Conservation (phyloP, 208 protist genomes). For the Crithidia sp. region DNA sequence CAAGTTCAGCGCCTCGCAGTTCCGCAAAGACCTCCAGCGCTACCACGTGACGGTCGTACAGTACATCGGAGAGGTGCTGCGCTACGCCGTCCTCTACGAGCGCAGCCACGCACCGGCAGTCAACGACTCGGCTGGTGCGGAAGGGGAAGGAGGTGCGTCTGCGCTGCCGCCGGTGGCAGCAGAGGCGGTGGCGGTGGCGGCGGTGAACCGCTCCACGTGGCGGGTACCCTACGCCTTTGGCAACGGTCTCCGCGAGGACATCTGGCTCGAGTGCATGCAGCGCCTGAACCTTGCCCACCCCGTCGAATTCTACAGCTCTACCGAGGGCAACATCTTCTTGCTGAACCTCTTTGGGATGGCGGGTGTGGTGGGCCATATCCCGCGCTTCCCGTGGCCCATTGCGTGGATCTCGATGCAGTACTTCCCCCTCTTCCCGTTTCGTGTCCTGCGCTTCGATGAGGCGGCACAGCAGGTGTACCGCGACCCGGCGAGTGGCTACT, state of each 20-base stretch:
- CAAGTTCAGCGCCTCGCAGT: conserved; percentile 74
- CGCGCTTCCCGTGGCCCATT: conserved; percentile 45
- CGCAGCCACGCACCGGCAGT: conserved; percentile 17
- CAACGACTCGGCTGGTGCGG: not conserved
- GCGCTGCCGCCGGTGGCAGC: not conserved
- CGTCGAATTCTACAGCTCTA: conserved; percentile 90
- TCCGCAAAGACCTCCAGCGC: conserved; percentile 61
- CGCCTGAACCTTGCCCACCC: conserved; percentile 59
- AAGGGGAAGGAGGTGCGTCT: not conserved
- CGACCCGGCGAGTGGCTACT: conserved; percentile 40
- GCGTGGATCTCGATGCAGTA: conserved; percentile 41
- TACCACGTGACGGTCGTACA: conserved; percentile 82
- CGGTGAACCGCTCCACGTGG: conserved; percentile 32
- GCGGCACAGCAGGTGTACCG: conserved; percentile 54
- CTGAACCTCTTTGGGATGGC: conserved; percentile 62
- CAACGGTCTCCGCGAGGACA: conserved; percentile 89
- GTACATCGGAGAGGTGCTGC: conserved; percentile 93
- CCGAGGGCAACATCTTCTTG: conserved; percentile 80
- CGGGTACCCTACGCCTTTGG: conserved; percentile 84
- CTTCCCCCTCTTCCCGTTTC: conserved; percentile 52
- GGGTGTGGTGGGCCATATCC: conserved; percentile 67
- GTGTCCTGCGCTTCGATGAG: conserved; percentile 53
- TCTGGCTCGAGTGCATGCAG: conserved; percentile 74
- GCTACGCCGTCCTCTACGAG: conserved; percentile 73
- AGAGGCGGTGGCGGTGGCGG: conserved; percentile 15